phyloP scores from a whole-genome alignment of 306 rosid genomes.

The Pterocarpus macrocarpus region DNA sequence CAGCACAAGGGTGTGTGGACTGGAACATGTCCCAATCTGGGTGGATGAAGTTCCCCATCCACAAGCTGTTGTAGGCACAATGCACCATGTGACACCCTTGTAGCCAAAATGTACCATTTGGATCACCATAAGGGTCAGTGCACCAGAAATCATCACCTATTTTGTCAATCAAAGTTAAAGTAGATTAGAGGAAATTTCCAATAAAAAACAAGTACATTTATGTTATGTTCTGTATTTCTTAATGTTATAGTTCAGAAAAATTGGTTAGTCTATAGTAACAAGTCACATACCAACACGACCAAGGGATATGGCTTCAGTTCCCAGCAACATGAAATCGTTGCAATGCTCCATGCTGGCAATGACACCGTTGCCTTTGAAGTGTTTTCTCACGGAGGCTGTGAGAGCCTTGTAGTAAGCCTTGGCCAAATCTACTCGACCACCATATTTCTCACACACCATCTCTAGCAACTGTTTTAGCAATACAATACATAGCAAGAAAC shows the following conservation, averaged over 20 bases:
- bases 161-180: conserved; percentile 25
- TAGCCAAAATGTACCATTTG: conserved; percentile 92
- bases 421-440: conserved; percentile 89
- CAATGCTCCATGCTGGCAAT: conserved; percentile 99
- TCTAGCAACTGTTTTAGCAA: conserved; percentile 67
- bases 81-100: conserved; percentile 99
- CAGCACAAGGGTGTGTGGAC: conserved; percentile 92
- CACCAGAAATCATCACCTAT: conserved; percentile 98
- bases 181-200: not conserved
- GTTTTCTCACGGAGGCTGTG: conserved; percentile 78
- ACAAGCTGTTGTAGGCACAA: conserved; percentile 89
- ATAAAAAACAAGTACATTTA: no score
- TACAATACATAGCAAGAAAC: not conserved
- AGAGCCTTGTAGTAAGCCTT: conserved; percentile 91
- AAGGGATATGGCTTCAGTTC: conserved; percentile 88
- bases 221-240: no score
- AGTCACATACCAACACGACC: conserved; percentile 85
- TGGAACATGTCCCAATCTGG: conserved; percentile 99
- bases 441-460: conserved; percentile 89
- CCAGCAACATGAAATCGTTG: conserved; percentile 95
- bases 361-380: conserved; percentile 91
- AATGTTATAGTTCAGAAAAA: not conserved
- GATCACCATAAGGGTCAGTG: conserved; percentile 91
- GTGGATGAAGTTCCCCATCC: conserved; percentile 97
- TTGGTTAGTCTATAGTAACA: not conserved